Evolutionary conservation across 2,329 filamentous ascomycete species (phyloP).

Genomic region (Beauveria caledonica): DNA sequence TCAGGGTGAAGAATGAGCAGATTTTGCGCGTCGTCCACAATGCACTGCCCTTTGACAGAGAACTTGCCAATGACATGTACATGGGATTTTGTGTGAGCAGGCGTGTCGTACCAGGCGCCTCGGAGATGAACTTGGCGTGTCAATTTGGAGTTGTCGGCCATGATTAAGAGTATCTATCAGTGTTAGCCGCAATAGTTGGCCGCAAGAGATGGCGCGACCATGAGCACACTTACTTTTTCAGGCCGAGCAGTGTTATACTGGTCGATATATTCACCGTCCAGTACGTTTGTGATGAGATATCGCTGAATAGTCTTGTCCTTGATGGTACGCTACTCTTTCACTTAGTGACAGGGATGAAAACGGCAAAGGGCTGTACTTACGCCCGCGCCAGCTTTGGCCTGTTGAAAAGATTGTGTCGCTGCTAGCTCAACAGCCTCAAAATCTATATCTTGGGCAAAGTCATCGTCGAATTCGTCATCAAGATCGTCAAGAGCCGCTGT

Average conservation of each 20-base stretch:
- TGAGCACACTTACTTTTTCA: conserved; percentile 57
- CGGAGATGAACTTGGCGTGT: conserved; percentile 66
- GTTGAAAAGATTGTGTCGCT: conserved; percentile 57
- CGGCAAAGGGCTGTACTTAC: conserved; percentile 26
- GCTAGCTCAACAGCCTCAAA: conserved; percentile 68
- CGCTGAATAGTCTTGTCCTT: conserved; percentile 74
- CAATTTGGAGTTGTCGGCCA: conserved; percentile 63
- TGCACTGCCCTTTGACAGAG: conserved; percentile 58
- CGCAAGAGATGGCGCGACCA: neutral
- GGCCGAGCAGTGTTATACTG: conserved; percentile 48
- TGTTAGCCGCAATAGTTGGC: conserved; percentile 13
- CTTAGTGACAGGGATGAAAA: conserved; percentile 48
- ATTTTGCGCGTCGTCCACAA: conserved; percentile 74
- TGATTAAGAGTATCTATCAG: conserved; percentile 65
- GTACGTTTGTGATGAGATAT: conserved; percentile 70
- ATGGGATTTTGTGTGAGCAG: conserved; percentile 64
- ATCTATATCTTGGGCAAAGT: conserved; percentile 64
- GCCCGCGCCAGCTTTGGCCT: conserved; percentile 21
- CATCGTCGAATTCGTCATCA: conserved; percentile 29
- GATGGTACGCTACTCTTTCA: conserved; percentile 52
- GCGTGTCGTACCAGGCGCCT: conserved; percentile 79
- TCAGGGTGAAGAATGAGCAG: conserved; percentile 91
- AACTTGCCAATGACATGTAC: conserved; percentile 84
- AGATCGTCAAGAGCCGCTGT: neutral
- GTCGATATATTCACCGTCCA: conserved; percentile 60